These are phyloP conservation scores for Protea cynaroides DNA, from an alignment of 164 flowering plant species.

Conservation along the genomic window DNA sequence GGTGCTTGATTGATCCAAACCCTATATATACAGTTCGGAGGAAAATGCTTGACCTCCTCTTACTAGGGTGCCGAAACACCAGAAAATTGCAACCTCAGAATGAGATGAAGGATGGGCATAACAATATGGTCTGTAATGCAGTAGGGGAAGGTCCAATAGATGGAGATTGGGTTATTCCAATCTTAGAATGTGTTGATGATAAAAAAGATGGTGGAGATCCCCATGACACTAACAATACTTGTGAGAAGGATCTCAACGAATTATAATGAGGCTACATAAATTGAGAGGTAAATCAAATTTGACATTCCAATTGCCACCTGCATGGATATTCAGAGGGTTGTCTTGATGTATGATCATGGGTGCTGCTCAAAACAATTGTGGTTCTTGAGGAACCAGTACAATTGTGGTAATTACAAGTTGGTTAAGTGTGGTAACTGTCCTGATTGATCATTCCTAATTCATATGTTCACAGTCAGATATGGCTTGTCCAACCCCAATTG, in stretches of 20 bases:
- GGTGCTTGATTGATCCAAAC: constrained; percentile 54
- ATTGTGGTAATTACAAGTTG: background rate
- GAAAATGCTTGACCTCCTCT: constrained; percentile 72
- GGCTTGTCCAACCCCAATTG: too few relatives aligned
- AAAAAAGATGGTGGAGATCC: background rate
- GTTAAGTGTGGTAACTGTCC: background rate
- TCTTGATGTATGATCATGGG: background rate
- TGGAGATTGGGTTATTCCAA: constrained; percentile 56
- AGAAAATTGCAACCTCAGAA: constrained; percentile 26
- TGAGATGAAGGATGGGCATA: constrained; percentile 17
- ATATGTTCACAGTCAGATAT: background rate
- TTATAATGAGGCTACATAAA: background rate
- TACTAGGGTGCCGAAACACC: constrained; percentile 46
- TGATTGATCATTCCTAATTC: background rate
- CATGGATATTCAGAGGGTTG: background rate
- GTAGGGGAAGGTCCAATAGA: constrained; percentile 18
- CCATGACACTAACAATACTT: constrained; percentile 3
- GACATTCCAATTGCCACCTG: background rate
- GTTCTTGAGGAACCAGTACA: background rate
- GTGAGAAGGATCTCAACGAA: constrained; percentile 2
- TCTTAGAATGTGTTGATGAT: constrained; percentile 30
- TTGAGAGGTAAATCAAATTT: background rate
- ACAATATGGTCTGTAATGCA: constrained; percentile 3
- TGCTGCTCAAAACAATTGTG: background rate
- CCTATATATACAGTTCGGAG: constrained; percentile 54